phyloP scores from a whole-genome alignment of 179 eudicot species.

The Nepenthes alata region DNA sequence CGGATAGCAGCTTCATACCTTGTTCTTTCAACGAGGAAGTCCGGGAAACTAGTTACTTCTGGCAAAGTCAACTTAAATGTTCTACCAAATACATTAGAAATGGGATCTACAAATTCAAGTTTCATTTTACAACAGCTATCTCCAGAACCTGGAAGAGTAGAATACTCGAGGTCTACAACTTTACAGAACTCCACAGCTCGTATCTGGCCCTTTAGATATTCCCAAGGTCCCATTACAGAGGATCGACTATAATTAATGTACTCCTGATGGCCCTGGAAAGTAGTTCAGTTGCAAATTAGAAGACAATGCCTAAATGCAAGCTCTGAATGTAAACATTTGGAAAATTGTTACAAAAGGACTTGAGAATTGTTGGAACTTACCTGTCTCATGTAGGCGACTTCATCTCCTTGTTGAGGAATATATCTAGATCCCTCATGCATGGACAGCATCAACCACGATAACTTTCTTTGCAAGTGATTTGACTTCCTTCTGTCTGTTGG shows the following conservation, averaged over 20 bases:
- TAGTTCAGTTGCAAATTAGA: background rate
- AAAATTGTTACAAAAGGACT: background rate
- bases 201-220: slow-evolving; percentile 39
- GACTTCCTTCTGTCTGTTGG: slow-evolving; percentile 46
- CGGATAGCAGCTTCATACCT: slow-evolving; percentile 62
- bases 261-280: slow-evolving; percentile 74
- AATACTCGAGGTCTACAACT: slow-evolving; percentile 48
- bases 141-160: slow-evolving; percentile 70
- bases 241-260: slow-evolving; percentile 24
- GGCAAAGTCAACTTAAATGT: slow-evolving; percentile 67
- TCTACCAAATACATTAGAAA: slow-evolving; percentile 45
- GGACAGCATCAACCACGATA: slow-evolving; percentile 79
- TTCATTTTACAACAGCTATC: slow-evolving; percentile 89
- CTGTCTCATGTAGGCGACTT: slow-evolving; percentile 88
- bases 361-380: slow-evolving; percentile 18
- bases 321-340: background rate
- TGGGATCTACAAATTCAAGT: slow-evolving; percentile 48
- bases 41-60: slow-evolving; percentile 60
- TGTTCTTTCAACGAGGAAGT: slow-evolving; percentile 74
- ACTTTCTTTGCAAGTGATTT: slow-evolving; percentile 41
- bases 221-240: slow-evolving; percentile 58
- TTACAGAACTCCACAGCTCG: slow-evolving; percentile 76
- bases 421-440: slow-evolving; percentile 66
- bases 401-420: slow-evolving; percentile 83
- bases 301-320: background rate